Evolutionary conservation across 179 eudicot species (phyloP), one percentile per base, ranked within the genome.

Genomic region (Actinidia polygama): DNA sequence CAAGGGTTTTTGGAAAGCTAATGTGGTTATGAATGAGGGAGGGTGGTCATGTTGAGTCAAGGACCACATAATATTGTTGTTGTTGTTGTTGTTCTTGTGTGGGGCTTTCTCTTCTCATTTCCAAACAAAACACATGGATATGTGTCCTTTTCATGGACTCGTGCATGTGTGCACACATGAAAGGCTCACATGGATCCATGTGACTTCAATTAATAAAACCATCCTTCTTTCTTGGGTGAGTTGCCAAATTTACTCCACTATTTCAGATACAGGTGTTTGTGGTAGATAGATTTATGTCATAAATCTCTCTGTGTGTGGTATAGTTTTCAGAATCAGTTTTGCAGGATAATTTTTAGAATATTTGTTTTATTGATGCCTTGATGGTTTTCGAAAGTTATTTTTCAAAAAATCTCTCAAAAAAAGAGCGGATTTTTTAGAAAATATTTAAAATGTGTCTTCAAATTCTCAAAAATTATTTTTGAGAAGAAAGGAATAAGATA

Each of bases 101-200:
- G 64, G 63, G 46, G n/a, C n/a, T n/a, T n/a, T n/a, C 36, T 7
- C 19, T 18, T 54, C 47, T 16, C 78, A 54, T 54, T 54, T 15
- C 26, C 59, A 79, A 51, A 46, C 47, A 66, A 44, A 44, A 77
- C 80, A 79, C 82, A 79, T 51, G 62, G 64, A 18, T 67, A 7
- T 24, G 15, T 16, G 44, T 79, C 57, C 54, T 68, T 50, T 66
- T 15, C 66, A 53, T 47, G 67, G 82, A 79, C 16, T 64, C 73
- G 47, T 64, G 47, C 58, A 47, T 63, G 44, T 67, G 82, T 47
- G n/a, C 75, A 67, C 57, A 50, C 81, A 49, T 47, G 49, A 23
- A 66, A 67, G 26, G 19, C n/a, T 79, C 64, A 79, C 82, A 79
- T 79, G 82, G 49, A 79, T 54, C 63, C 82, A 79, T 79, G 82